A percentile compares a stretch with the other conserved stretches of the same genome.
Conservation (phyloP, 2,329 filamentous ascomycete species). For the Aureobasidium zeae region DNA sequence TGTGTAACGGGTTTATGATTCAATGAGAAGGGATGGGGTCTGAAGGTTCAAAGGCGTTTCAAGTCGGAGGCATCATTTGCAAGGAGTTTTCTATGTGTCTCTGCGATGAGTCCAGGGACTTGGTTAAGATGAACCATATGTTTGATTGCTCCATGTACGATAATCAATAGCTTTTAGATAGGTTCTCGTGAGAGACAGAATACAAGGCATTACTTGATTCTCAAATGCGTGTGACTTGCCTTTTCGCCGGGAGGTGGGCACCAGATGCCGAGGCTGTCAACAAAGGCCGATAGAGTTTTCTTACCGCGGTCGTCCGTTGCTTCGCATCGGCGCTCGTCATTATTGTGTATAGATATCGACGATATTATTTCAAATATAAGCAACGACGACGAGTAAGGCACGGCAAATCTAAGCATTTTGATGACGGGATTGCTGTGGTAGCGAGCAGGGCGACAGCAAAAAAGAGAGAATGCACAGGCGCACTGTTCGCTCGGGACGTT, state of each 20-base stretch:
- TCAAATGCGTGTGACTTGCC: not conserved
- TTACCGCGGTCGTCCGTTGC: too few species aligned
- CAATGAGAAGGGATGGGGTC: slow-evolving; percentile 1
- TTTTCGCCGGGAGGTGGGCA: too few species aligned
- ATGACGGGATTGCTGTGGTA: not conserved
- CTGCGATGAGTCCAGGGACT: not conserved
- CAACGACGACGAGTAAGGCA: too few species aligned
- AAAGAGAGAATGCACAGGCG: slow-evolving; percentile 3
- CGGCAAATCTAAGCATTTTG: not conserved
- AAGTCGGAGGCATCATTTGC: too few species aligned
- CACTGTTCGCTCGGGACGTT: slow-evolving; percentile 6
- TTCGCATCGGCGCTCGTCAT: too few species aligned
- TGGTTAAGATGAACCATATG: slow-evolving; percentile 1
- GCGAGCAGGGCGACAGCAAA: not conserved
- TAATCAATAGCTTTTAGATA: too few species aligned
- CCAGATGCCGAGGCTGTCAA: too few species aligned
- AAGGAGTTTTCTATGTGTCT: too few species aligned
- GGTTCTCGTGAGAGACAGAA: slow-evolving; percentile 2
- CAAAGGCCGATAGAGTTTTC: too few species aligned
- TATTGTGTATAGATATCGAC: too few species aligned
- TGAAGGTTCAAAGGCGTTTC: slow-evolving; percentile 1
- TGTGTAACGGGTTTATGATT: slow-evolving; percentile 13
- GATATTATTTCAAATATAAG: too few species aligned
- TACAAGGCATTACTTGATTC: not conserved
- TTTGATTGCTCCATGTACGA: slow-evolving; percentile 12